Base-by-base conservation (phyloP, 208 protist genomes). In the Perkinsela sp. region DNA sequence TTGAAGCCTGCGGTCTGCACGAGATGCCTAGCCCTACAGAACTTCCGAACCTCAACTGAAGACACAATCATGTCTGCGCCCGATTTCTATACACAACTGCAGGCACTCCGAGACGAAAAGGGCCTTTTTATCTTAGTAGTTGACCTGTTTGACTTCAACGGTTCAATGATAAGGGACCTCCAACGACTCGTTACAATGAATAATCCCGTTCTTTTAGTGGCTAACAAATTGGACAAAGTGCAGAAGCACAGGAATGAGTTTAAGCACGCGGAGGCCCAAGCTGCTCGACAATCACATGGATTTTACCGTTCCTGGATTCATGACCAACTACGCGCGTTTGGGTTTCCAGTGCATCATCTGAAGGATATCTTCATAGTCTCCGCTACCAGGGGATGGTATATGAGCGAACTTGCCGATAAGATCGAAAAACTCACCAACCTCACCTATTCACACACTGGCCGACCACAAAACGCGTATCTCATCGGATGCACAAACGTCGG, bases 211-310 rank as follows among this genome's bases (percentile, higher is more conserved):
- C 90, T 92, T 67, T 85, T 92, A 40, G 84, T 79, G 1, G 84
- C 84, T 13, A 92, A 92, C 73, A 92, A 92, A 76, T 87, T 89
- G 80, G 86, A 92, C 74, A 90, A 84, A 73, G 73, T 92, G 29
- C 77, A 82, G 2, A 88, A 86, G 71, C 84, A 84, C 28, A 80
- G 73, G 31, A 90, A 90, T 69, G 72, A 80, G 31, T 92, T 90
- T 76, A 68, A n/a, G n/a, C 77, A 79, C 1, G 80, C 80, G 66
- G 81, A 92, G 22, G 79, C 90, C 1, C 77, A 78, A n/a, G 74
- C 81, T 6, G 72, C 76, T 2, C 74, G 89, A 15, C 75, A 88
- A 40, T 76, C 80, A 1, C 78, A 85, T 73, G 78, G 75, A n/a
- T 87, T 87, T 71, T 73, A 90, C 48, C 74, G 76, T 0, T 71